Evolutionary conservation across 2,329 filamentous ascomycete species (phyloP), one percentile per base, ranked within the genome.

Genomic region (Alternaria arbusti): DNA sequence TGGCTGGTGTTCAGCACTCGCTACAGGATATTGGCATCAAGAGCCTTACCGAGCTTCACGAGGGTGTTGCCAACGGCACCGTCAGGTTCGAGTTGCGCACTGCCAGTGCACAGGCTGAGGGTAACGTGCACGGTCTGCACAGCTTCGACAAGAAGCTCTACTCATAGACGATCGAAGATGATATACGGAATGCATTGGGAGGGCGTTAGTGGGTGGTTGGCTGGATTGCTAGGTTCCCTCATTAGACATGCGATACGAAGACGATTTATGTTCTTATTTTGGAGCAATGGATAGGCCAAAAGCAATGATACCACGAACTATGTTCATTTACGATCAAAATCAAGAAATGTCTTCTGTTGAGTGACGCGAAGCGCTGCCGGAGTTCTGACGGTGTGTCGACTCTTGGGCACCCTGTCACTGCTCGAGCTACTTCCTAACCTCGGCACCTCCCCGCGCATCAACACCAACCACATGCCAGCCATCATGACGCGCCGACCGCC

Each of bases 131-230:
- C 84, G 89, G 89, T 63, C 94, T 99, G 87, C 94, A 98, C 86
- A 95, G 93, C 80, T 98, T 97, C 81, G 96, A 98, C 87, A 99
- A 99, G 91, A 99, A 98, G 88, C 91, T 99, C 72, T 99, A 97
- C 84, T 93, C 94, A 75, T 97, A 89, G 68, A 66, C 11, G 20
- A 40, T 36, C 32, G 17, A 15, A 54, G 8, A 44, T 20, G 55
- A 58, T 59, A 26, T 54, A 60, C n/a, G 46, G 57, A 43, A 59
- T 77, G 74, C 75, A 78, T 78, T 67, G 68, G 64, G 71, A 63
- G 58, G 77, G 74, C 73, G 72, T 77, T 74, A 64, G 68, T 64
- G 46, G 64, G 26, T 36, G 50, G 50, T 26, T 51, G 59, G 30
- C 25, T 17, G 56, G 51, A 49, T 40, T 71, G 54, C 25, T 60